Evolutionary conservation across 164 flowering plant genomes (phyloP).

Genomic region (Litsea cubeba): DNA sequence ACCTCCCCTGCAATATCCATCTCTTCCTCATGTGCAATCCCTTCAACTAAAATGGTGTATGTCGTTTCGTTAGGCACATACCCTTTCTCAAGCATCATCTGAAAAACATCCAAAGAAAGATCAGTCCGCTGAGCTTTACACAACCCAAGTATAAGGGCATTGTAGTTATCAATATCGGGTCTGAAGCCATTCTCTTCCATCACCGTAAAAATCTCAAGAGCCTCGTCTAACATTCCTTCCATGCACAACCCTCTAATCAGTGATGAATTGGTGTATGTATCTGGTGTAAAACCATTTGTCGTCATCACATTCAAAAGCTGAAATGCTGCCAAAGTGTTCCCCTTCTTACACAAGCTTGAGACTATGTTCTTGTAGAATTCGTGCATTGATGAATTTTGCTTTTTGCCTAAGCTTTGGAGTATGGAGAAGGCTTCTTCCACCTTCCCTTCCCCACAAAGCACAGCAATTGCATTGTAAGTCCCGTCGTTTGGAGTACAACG

Average conservation of each 20-base stretch:
- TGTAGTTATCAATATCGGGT: constrained; percentile 63
- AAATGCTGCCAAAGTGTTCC: constrained; percentile 76
- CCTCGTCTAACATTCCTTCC: constrained; percentile 82
- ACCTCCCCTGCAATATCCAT: constrained; percentile 56
- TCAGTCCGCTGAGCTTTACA: constrained; percentile 67
- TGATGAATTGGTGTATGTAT: constrained; percentile 66
- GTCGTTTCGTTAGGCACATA: constrained; percentile 70
- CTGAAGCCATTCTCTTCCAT: constrained; percentile 58
- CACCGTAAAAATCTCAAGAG: constrained; percentile 44
- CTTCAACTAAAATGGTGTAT: constrained; percentile 76
- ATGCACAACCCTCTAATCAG: constrained; percentile 75
- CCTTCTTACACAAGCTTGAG: constrained; percentile 71
- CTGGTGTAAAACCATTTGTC: constrained; percentile 60
- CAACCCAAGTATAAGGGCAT: constrained; percentile 74
- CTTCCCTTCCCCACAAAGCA: constrained; percentile 55
- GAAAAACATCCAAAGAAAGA: constrained; percentile 49
- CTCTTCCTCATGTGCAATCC: constrained; percentile 67
- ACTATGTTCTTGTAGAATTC: constrained; percentile 62
- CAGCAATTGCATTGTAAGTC: constrained; percentile 74
- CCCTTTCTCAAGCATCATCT: constrained; percentile 64
- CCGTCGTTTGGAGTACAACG: constrained; percentile 70
- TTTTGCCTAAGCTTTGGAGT: constrained; percentile 53
- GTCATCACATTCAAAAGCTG: constrained; percentile 80
- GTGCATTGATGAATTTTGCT: constrained; percentile 38
- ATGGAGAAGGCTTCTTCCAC: constrained; percentile 73